These are phyloP conservation scores for Sphagnum tenellum DNA, from an alignment of 225 moss, liverwort and hornwort genomes.

Conservation along the genomic window DNA sequence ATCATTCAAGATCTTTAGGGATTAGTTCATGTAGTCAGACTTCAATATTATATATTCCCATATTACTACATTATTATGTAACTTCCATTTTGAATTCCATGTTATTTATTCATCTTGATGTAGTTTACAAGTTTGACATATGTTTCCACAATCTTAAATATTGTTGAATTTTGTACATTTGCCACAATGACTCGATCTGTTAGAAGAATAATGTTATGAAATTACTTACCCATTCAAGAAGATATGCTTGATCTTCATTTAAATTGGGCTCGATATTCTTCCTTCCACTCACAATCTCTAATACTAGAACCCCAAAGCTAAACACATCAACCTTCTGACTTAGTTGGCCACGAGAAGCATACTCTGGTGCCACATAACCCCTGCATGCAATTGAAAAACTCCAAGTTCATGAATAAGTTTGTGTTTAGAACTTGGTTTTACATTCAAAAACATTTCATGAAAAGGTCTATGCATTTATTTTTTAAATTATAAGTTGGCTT, in stretches of 20 bases:
- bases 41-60: too few relatives aligned
- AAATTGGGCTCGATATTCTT: conserved; percentile 8
- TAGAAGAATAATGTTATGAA: neutral
- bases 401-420: too few relatives aligned
- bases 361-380: conserved; percentile 6
- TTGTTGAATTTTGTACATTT: neutral
- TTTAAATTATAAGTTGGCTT: too few relatives aligned
- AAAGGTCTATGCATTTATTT: too few relatives aligned
- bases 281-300: conserved; percentile 14
- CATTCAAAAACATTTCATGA: too few relatives aligned
- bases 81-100: neutral
- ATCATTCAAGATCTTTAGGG: too few relatives aligned
- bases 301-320: conserved; percentile 12
- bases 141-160: neutral
- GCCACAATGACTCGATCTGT: neutral
- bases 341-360: neutral
- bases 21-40: too few relatives aligned
- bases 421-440: neutral
- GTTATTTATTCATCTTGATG: neutral
- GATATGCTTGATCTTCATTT: neutral
- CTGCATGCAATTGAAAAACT: neutral
- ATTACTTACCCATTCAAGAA: conserved; percentile 11
- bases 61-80: too few relatives aligned
- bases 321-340: conserved; percentile 16
- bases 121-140: neutral